phyloP scores from a whole-genome alignment of 106 monocot species.

The Agapanthus africanus region DNA sequence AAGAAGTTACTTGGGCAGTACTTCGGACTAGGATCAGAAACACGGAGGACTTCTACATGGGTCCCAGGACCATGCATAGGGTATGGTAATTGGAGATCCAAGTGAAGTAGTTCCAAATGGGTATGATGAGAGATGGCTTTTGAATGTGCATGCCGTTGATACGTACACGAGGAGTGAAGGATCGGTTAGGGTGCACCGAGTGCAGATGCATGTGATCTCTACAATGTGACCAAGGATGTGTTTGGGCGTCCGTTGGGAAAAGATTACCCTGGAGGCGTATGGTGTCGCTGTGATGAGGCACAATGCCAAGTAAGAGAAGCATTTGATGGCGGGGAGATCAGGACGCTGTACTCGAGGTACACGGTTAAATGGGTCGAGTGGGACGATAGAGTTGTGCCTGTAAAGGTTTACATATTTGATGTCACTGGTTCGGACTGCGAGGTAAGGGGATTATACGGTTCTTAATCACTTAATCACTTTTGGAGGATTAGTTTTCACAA shows the following conservation, averaged over 20 bases:
- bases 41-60: constrained; percentile 53
- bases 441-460: too few species aligned
- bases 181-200: constrained; percentile 61
- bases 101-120: constrained; percentile 37
- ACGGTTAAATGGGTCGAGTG: constrained; percentile 65
- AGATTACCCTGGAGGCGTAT: constrained; percentile 65
- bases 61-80: constrained; percentile 80
- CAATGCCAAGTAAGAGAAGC: constrained; percentile 42
- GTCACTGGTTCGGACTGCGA: too few species aligned
- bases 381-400: constrained; percentile 46
- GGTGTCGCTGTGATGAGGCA: constrained; percentile 69
- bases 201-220: constrained; percentile 73
- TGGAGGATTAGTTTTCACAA: too few species aligned
- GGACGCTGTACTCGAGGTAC: constrained; percentile 60
- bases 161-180: constrained; percentile 61
- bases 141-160: constrained; percentile 88
- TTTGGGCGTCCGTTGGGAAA: constrained; percentile 20
- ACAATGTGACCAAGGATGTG: constrained; percentile 54
- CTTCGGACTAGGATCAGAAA: constrained; percentile 81
- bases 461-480: too few species aligned
- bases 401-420: constrained; percentile 82
- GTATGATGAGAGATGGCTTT: constrained; percentile 60
- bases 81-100: constrained; percentile 61
- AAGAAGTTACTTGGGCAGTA: constrained; percentile 38
- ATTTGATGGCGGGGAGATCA: constrained; percentile 6